A percentile compares a stretch with the other conserved stretches of the same genome.
Evolutionary conservation across 2,329 filamentous ascomycete species (phyloP).

Genomic region (Cytospora paraplurivora): DNA sequence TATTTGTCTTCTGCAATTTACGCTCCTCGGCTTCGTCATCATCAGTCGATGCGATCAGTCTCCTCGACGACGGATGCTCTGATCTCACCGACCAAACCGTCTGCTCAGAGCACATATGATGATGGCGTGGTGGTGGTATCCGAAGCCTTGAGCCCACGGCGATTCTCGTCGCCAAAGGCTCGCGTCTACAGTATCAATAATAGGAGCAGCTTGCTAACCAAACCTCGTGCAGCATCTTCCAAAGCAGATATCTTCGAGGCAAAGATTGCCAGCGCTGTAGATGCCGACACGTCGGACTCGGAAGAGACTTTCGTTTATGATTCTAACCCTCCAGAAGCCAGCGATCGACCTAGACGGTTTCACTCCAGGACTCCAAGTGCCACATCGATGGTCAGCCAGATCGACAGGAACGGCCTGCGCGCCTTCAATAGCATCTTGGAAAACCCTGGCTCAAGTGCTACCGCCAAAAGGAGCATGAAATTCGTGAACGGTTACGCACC

Average conservation of each 20-base stretch:
- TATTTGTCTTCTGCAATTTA: constrained; percentile 32
- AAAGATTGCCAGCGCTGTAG: constrained; percentile 92
- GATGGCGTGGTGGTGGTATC: constrained; percentile 30
- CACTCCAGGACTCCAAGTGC: constrained; percentile 95
- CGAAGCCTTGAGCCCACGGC: constrained; percentile 33
- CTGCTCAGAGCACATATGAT: constrained; percentile 39
- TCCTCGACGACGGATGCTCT: constrained; percentile 36
- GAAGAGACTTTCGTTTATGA: constrained; percentile 99
- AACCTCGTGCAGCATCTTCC: constrained; percentile 68
- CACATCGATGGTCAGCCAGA: constrained; percentile 77
- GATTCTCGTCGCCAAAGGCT: constrained; percentile 30
- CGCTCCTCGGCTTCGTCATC: constrained; percentile 43
- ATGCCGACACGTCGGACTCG: constrained; percentile 94
- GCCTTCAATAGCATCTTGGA: constrained; percentile 71
- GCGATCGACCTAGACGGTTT: constrained; percentile 70
- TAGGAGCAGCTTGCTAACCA: constrained; percentile 50
- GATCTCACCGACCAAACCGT: constrained; percentile 41
- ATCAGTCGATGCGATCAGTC: constrained; percentile 44
- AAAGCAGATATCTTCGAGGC: constrained; percentile 99
- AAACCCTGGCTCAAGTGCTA: constrained; percentile 51
- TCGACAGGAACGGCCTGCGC: constrained; percentile 61
- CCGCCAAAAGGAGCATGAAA: constrained; percentile 92
- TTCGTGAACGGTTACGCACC: constrained; percentile 81
- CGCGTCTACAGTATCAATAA: constrained; percentile 39
- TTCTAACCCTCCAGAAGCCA: constrained; percentile 80